phyloP scores from a whole-genome alignment of 2,329 filamentous ascomycete species.

The Pseudogymnoascus sp. region DNA sequence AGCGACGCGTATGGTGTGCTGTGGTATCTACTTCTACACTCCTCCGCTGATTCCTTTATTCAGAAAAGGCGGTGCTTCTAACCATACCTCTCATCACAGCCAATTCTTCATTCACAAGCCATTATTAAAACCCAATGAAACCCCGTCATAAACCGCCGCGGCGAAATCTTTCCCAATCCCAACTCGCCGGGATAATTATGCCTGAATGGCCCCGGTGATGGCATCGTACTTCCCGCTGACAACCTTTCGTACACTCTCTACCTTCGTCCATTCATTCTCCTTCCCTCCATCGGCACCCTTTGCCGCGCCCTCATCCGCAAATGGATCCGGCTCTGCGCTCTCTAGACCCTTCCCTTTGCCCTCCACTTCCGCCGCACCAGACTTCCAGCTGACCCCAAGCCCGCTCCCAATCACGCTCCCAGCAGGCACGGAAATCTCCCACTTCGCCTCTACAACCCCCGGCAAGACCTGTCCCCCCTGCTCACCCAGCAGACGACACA shows the following conservation, averaged over 20 bases:
- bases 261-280: slow-evolving; percentile 50
- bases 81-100: neutral
- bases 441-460: slow-evolving; percentile 73
- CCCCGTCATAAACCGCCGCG: neutral
- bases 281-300: slow-evolving; percentile 33
- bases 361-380: slow-evolving; percentile 29
- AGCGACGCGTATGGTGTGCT: neutral
- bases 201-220: slow-evolving; percentile 18
- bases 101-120: neutral
- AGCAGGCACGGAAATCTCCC: slow-evolving; percentile 49
- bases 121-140: neutral
- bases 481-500: slow-evolving; percentile 69
- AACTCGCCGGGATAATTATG: neutral
- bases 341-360: slow-evolving; percentile 42
- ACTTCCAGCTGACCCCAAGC: slow-evolving; percentile 50
- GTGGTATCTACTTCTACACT: slow-evolving; percentile 10
- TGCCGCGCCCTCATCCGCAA: slow-evolving; percentile 51
- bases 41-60: neutral
- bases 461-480: slow-evolving; percentile 61
- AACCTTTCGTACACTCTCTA: slow-evolving; percentile 58
- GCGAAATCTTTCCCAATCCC: neutral
- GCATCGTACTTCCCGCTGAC: slow-evolving; percentile 69
- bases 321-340: slow-evolving; percentile 45
- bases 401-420: slow-evolving; percentile 44
- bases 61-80: neutral